Conservation (phyloP, 257 asterid genomes). For the Schizonepeta tenuifolia region DNA sequence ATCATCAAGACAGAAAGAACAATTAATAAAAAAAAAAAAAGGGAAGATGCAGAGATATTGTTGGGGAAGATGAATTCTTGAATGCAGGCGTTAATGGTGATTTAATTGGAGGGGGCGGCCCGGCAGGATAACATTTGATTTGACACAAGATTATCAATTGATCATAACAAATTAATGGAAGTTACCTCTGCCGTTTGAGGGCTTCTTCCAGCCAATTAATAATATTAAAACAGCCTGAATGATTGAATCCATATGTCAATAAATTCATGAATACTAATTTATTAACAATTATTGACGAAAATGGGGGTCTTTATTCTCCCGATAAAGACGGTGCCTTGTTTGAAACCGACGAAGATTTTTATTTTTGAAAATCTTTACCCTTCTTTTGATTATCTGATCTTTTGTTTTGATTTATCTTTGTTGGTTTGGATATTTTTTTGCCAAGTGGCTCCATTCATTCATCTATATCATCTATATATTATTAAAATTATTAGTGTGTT, state of each 20-base stretch:
- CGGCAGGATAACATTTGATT: background rate
- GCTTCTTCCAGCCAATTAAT: background rate
- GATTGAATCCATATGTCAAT: background rate
- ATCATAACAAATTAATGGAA: background rate
- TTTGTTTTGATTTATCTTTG: no score
- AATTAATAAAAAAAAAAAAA: no score
- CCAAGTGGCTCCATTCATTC: no score
- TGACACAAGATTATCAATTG: background rate
- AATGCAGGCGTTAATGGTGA: background rate
- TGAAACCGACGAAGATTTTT: no score
- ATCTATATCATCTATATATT: no score
- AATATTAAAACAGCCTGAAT: background rate
- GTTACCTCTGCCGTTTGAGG: slow-evolving; percentile 9
- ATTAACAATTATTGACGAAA: background rate
- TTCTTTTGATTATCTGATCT: no score
- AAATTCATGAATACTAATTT: background rate
- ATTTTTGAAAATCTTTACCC: no score
- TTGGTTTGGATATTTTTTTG: no score
- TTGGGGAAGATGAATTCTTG: background rate
- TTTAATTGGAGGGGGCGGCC: background rate
- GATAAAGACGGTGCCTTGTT: background rate
- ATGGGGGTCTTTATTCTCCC: background rate
- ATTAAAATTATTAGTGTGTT: no score
- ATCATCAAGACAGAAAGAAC: background rate
- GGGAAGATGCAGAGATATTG: background rate